A percentile compares a stretch with the other conserved stretches of the same genome.
phyloP scores from a whole-genome alignment of 176 grass and related monocot species.

The Raddia distichophylla region DNA sequence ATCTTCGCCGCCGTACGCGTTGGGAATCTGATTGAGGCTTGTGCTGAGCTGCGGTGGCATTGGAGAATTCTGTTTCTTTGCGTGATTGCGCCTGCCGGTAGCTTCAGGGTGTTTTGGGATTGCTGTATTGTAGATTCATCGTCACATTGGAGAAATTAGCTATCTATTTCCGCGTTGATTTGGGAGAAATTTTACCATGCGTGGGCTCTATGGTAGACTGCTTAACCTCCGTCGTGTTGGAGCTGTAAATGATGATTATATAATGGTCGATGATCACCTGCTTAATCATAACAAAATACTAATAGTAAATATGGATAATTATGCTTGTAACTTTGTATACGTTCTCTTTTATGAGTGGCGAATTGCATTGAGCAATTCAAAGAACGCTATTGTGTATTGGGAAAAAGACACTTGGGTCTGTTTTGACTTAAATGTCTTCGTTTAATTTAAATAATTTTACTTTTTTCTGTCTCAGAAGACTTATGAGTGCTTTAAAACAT shows the following conservation, averaged over 20 bases:
- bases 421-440: no score
- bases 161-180: not conserved
- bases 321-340: not conserved
- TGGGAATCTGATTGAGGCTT: not conserved
- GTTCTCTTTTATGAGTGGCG: not conserved
- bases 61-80: not conserved
- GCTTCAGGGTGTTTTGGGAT: not conserved
- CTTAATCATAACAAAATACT: conserved; percentile 36
- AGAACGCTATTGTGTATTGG: not conserved
- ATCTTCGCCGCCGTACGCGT: not conserved
- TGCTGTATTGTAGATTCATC: not conserved
- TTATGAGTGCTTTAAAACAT: no score
- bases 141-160: not conserved
- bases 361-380: not conserved
- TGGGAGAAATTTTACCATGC: not conserved
- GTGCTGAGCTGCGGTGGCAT: not conserved
- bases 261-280: conserved; percentile 18
- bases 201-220: not conserved
- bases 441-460: no score
- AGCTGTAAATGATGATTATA: conserved; percentile 5
- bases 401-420: not conserved
- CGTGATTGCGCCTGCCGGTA: not conserved
- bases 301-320: conserved; percentile 10
- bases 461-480: no score
- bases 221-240: not conserved